These are phyloP conservation scores for Helicocarpus griseus DNA, from an alignment of 2,329 filamentous ascomycete genomes.

Conservation along the genomic window DNA sequence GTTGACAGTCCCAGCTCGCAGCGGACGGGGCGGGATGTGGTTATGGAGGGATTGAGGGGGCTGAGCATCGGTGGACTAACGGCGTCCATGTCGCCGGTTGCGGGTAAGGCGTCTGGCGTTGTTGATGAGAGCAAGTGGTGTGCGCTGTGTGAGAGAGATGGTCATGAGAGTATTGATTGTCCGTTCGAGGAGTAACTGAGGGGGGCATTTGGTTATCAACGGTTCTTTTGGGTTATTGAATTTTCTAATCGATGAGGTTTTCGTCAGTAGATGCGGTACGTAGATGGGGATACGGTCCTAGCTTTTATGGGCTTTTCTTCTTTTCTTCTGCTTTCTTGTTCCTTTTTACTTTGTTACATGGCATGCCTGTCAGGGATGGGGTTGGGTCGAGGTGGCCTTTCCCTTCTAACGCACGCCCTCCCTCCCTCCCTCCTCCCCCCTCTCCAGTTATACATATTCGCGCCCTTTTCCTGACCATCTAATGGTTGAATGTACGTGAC, in stretches of 20 bases:
- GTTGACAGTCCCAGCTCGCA: constrained; percentile 19
- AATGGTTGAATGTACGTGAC: neutral
- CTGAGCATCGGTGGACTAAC: constrained; percentile 28
- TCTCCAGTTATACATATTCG: no score
- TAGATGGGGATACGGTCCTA: no score
- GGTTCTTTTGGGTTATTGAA: neutral
- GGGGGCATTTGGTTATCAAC: constrained; percentile 3
- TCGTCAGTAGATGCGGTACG: neutral
- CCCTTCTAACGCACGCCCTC: neutral
- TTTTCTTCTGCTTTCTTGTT: neutral
- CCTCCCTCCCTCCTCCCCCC: neutral
- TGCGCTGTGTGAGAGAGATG: constrained; percentile 89
- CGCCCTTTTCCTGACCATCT: neutral
- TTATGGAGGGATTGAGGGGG: constrained; percentile 34
- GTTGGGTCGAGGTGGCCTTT: neutral
- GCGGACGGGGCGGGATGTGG: constrained; percentile 33
- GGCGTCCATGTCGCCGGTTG: constrained; percentile 50
- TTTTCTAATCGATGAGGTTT: neutral
- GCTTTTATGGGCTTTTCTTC: no score
- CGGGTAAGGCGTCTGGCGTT: constrained; percentile 67
- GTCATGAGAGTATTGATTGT: constrained; percentile 92
- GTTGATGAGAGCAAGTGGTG: constrained; percentile 90
- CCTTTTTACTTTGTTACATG: neutral
- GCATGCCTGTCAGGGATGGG: neutral
- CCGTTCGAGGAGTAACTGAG: constrained; percentile 64